Evolutionary conservation across 192 early-diverging fungal species (phyloP).

Genomic region (Allomyces arbusculus): DNA sequence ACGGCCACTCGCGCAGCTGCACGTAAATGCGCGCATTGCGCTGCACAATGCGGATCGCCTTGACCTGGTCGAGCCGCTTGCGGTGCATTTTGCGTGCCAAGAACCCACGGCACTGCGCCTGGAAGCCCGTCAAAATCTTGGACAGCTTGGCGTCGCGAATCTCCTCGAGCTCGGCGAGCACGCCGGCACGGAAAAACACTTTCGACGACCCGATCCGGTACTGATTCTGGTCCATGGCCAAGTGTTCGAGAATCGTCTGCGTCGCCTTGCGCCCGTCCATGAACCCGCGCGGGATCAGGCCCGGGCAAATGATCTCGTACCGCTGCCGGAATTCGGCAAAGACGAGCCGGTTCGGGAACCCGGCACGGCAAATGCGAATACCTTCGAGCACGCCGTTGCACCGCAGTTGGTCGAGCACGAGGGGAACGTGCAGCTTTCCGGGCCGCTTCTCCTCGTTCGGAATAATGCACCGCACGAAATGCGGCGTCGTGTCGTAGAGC

Average conservation of each 20-base stretch:
- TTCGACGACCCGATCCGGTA: constrained; percentile 82
- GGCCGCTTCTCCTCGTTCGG: constrained; percentile 83
- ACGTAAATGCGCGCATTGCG: constrained; percentile 81
- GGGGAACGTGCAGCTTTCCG: constrained; percentile 55
- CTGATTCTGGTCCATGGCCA: constrained; percentile 56
- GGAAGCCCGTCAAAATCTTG: constrained; percentile 61
- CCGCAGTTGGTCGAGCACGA: constrained; percentile 79
- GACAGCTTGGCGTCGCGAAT: constrained; percentile 61
- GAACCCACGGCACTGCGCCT: constrained; percentile 69
- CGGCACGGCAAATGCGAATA: constrained; percentile 84
- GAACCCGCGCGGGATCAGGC: constrained; percentile 57
- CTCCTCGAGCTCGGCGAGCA: constrained; percentile 87
- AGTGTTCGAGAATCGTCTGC: constrained; percentile 48
- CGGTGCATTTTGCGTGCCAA: constrained; percentile 53
- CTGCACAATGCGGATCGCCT: constrained; percentile 85
- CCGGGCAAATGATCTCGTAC: constrained; percentile 75
- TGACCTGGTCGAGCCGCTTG: constrained; percentile 47
- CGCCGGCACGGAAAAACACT: constrained; percentile 90
- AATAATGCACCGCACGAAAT: constrained; percentile 96
- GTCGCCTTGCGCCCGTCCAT: constrained; percentile 78
- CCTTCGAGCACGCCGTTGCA: constrained; percentile 97
- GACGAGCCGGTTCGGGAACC: constrained; percentile 78
- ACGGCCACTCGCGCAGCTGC: constrained; percentile 73
- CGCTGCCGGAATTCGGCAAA: constrained; percentile 87
- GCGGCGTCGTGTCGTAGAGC: constrained; percentile 76